Percentiles rank a stretch among this genome's conserved stretches.
Evolutionary conservation across 345 rosid species (phyloP).

Genomic region (Kandelia obovata): DNA sequence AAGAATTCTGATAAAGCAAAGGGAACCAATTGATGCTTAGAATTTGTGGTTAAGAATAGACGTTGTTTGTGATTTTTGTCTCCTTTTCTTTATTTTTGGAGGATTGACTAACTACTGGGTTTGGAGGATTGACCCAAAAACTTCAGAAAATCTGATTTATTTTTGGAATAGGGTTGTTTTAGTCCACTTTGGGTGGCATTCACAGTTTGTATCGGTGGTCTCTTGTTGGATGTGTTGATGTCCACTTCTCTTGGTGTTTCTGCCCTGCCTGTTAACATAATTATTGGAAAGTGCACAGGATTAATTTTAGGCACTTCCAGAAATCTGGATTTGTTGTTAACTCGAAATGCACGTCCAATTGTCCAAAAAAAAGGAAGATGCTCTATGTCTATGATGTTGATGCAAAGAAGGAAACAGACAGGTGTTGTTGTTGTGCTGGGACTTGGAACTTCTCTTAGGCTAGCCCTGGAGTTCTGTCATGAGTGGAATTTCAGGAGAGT

Average conservation of each 20-base stretch:
- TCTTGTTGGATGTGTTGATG: conserved; percentile 76
- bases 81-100: conserved; percentile 16
- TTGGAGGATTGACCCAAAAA: conserved; percentile 73
- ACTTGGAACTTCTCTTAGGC: conserved; percentile 73
- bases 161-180: conserved; percentile 53
- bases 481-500: conserved; percentile 79
- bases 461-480: conserved; percentile 69
- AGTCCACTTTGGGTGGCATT: conserved; percentile 89
- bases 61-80: conserved; percentile 6
- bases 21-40: background rate
- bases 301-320: background rate
- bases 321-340: background rate
- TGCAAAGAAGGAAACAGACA: conserved; percentile 19
- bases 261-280: conserved; percentile 80
- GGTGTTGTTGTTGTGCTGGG: conserved; percentile 87
- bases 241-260: conserved; percentile 77
- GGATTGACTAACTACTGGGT: conserved; percentile 66
- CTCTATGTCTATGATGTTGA: conserved; percentile 10
- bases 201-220: conserved; percentile 72
- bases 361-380: background rate
- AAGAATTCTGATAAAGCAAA: conserved; percentile 1
- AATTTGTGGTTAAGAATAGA: background rate
- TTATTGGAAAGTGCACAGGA: conserved; percentile 49
- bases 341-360: background rate
- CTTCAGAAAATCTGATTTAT: conserved; percentile 31